A percentile compares a stretch with the other conserved stretches of the same genome.
Conservation (phyloP, 176 grass and related monocot genomes). For the Zoysia japonica region DNA sequence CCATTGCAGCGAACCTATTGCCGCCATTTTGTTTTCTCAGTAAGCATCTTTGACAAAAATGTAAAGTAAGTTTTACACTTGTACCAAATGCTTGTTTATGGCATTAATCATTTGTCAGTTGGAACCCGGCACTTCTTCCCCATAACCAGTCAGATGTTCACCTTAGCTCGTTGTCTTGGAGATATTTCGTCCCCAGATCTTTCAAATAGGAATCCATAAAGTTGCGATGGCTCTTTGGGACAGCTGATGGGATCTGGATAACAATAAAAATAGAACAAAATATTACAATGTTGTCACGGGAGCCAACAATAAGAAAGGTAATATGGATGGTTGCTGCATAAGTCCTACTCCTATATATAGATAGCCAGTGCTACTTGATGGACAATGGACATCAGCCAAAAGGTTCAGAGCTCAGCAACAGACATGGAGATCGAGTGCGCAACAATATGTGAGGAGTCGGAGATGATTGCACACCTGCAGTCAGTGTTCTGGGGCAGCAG, state of each 20-base stretch:
- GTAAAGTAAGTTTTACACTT: not conserved
- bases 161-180: not conserved
- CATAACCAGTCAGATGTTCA: not conserved
- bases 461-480: not conserved
- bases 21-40: not conserved
- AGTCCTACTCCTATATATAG: not conserved
- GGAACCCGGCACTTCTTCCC: not conserved
- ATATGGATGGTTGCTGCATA: not conserved
- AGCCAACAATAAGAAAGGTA: not conserved
- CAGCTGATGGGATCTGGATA: not conserved
- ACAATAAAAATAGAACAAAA: not conserved
- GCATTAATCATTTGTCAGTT: not conserved
- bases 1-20: not conserved
- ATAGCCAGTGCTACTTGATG: not conserved
- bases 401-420: not conserved
- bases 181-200: not conserved
- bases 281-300: not conserved
- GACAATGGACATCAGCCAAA: not conserved
- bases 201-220: not conserved
- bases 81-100: not conserved
- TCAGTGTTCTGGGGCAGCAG: not conserved
- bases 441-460: constrained; percentile 16
- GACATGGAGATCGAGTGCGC: not conserved
- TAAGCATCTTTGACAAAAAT: not conserved
- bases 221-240: not conserved